Percentiles rank a stretch among this genome's conserved stretches.
Conservation (phyloP, 371 early-diverging fungal genomes). For the Apophysomyces variabilis region DNA sequence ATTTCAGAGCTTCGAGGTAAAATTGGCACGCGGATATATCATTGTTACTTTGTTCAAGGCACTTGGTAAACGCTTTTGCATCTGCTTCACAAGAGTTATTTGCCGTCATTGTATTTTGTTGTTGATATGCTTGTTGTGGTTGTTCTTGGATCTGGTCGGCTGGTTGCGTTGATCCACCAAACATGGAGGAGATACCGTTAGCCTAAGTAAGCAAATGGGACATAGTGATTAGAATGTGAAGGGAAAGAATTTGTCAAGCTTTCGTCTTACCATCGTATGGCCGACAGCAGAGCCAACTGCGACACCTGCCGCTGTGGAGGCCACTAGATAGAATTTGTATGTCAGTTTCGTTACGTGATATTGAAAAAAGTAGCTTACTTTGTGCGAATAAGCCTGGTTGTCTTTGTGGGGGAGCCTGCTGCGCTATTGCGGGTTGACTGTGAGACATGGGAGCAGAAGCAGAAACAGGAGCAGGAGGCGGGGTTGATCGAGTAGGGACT, state of each 20-base stretch:
- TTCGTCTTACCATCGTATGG: slow-evolving; percentile 33
- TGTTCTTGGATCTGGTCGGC: slow-evolving; percentile 18
- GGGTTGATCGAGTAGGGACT: neutral
- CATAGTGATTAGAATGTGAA: neutral
- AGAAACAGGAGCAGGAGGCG: neutral
- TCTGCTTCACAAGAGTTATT: slow-evolving; percentile 67
- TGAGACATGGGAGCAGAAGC: neutral
- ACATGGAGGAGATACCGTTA: slow-evolving; percentile 64
- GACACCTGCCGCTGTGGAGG: slow-evolving; percentile 92
- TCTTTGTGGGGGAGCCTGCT: neutral
- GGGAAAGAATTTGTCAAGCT: neutral
- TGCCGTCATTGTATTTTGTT: slow-evolving; percentile 14
- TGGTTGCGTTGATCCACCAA: slow-evolving; percentile 55
- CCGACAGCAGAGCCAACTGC: slow-evolving; percentile 89
- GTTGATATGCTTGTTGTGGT: slow-evolving; percentile 15
- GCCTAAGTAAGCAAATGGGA: slow-evolving; percentile 44
- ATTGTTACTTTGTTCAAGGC: slow-evolving; percentile 74
- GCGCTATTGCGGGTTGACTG: no score
- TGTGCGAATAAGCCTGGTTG: slow-evolving; percentile 21
- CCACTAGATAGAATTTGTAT: slow-evolving; percentile 50
- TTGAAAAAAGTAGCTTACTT: slow-evolving; percentile 11
- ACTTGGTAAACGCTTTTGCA: slow-evolving; percentile 76
- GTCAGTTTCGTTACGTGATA: neutral
- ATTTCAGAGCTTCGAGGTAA: slow-evolving; percentile 81
- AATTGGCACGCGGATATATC: slow-evolving; percentile 77